phyloP scores from a whole-genome alignment of 1,139 yeast species.

The Pichia sp. region DNA sequence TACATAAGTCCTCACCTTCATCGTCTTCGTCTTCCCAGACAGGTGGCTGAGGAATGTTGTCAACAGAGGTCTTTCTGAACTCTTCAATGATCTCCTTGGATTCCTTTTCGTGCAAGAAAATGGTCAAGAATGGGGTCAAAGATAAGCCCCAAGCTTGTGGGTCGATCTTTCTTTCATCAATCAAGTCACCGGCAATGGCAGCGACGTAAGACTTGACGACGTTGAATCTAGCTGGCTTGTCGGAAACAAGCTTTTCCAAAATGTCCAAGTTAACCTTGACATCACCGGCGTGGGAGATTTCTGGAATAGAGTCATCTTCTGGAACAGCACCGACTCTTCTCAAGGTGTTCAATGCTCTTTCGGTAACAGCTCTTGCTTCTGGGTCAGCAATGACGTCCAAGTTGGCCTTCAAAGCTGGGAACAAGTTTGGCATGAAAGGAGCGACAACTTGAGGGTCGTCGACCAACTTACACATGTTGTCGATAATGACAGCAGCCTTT shows the following conservation, averaged over 20 bases:
- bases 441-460: slow-evolving; percentile 99
- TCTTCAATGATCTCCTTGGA: slow-evolving; percentile 89
- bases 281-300: slow-evolving; percentile 98
- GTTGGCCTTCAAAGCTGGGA: slow-evolving; percentile 95
- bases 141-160: slow-evolving; percentile 87
- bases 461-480: slow-evolving; percentile 99
- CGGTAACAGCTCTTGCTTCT: slow-evolving; percentile 98
- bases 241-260: slow-evolving; percentile 67
- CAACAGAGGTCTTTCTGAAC: slow-evolving; percentile 93
- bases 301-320: slow-evolving; percentile 86
- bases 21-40: slow-evolving; percentile 98
- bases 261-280: slow-evolving; percentile 78
- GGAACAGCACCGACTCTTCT: slow-evolving; percentile 98
- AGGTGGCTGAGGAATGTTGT: slow-evolving; percentile 96
- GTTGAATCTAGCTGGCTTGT: slow-evolving; percentile 72
- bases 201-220: slow-evolving; percentile 79
- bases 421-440: slow-evolving; percentile 92
- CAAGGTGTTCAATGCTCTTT: slow-evolving; percentile 94
- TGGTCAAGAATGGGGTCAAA: slow-evolving; percentile 90
- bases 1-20: slow-evolving; percentile 99
- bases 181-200: slow-evolving; percentile 97
- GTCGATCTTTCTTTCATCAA: slow-evolving; percentile 95
- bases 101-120: slow-evolving; percentile 89
- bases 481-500: slow-evolving; percentile 98
- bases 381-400: slow-evolving; percentile 97